A percentile compares a stretch with the other conserved stretches of the same genome.
These are phyloP conservation scores for Phaeosphaeria sp. DNA, from an alignment of 2,329 filamentous ascomycete species.

Conservation along the genomic window DNA sequence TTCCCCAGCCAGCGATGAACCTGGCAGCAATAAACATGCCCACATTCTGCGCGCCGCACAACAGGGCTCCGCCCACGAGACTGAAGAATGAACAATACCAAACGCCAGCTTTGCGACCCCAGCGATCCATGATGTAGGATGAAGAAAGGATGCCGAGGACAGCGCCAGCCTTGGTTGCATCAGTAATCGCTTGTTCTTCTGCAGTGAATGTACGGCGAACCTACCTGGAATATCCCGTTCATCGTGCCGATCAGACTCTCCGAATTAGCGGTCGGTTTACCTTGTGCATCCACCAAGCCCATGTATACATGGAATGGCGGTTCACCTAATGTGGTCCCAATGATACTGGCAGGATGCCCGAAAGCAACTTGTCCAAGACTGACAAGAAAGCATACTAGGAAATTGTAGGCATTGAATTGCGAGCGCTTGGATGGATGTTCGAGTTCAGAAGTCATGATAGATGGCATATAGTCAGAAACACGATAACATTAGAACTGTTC, in stretches of 20 bases:
- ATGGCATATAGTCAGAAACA: too few relatives aligned
- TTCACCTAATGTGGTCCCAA: conserved; percentile 25
- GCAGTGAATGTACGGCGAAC: too few relatives aligned
- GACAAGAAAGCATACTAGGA: conserved; percentile 25
- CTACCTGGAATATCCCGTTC: conserved; percentile 30
- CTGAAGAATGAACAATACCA: conserved; percentile 24
- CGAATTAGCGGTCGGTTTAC: conserved; percentile 13
- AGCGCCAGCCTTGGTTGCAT: conserved; percentile 18
- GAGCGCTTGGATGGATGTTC: conserved; percentile 12
- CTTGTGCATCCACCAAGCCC: conserved; percentile 22
- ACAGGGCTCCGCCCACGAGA: conserved; percentile 23
- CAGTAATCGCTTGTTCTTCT: too few relatives aligned
- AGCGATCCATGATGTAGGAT: conserved; percentile 24
- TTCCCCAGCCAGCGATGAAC: conserved; percentile 70
- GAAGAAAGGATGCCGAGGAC: conserved; percentile 21
- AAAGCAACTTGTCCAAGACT: conserved; percentile 27
- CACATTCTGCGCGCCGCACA: conserved; percentile 19
- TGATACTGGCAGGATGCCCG: conserved; percentile 29
- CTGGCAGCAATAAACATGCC: conserved; percentile 63
- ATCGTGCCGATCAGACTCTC: conserved; percentile 26
- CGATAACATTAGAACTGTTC: too few relatives aligned
- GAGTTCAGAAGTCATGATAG: not conserved
- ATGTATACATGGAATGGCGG: conserved; percentile 28
- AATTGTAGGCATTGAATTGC: conserved; percentile 28
- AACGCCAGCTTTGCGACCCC: conserved; percentile 28